Evolutionary conservation across 768 basidiomycete genomes (phyloP).

Genomic region (Phallus indusiatus): DNA sequence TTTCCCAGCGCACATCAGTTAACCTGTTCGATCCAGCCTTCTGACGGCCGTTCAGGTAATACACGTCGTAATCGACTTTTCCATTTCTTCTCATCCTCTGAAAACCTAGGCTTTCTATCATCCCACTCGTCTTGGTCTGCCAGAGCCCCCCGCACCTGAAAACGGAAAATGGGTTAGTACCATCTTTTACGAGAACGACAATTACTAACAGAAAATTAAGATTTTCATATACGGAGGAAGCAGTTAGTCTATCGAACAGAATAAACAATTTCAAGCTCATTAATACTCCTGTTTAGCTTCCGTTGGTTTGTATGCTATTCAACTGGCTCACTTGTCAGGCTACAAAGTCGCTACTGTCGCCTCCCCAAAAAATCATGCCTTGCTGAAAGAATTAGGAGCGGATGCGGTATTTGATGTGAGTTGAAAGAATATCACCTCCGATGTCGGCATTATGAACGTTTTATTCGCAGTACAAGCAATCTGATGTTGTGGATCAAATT

Average conservation of each 20-base stretch:
- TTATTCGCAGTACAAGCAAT: not conserved
- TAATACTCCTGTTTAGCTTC: constrained; percentile 1
- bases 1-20: too few species aligned
- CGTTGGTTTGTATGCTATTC: constrained; percentile 29
- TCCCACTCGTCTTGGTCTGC: constrained; percentile 1
- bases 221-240: constrained; percentile 6
- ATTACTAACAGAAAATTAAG: not conserved
- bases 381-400: constrained; percentile 33
- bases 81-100: too few species aligned
- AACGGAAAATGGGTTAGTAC: constrained; percentile 1
- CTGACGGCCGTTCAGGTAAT: constrained; percentile 1
- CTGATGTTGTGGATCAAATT: not conserved
- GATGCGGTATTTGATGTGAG: constrained; percentile 28
- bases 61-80: too few species aligned
- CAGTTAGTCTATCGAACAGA: not conserved
- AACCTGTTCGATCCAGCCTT: not conserved
- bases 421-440: not conserved
- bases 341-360: constrained; percentile 36
- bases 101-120: not conserved
- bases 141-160: not conserved
- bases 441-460: not conserved
- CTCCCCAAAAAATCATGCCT: constrained; percentile 28
- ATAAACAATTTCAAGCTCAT: not conserved
- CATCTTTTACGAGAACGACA: not conserved
- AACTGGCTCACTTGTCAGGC: constrained; percentile 33